Conservation (phyloP, 2,329 filamentous ascomycete genomes). For the Boeremia exigua region DNA sequence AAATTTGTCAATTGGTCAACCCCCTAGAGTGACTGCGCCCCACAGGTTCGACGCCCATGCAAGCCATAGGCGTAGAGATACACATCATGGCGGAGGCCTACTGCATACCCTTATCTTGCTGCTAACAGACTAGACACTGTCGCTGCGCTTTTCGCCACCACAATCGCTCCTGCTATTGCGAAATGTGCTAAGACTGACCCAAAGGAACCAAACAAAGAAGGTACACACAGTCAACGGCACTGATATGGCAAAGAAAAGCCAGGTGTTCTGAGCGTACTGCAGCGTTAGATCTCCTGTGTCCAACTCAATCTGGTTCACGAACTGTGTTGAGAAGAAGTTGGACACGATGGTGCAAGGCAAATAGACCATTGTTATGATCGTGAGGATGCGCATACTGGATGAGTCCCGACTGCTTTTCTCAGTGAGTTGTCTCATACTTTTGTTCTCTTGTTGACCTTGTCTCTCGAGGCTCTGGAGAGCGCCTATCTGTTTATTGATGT, state of each 20-base stretch:
- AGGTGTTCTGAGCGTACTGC: conserved; percentile 25
- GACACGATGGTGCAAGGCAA: conserved; percentile 33
- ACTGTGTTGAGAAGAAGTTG: conserved; percentile 37
- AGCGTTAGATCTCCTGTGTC: conserved; percentile 13
- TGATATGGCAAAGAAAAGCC: conserved; percentile 33
- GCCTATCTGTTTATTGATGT: conserved; percentile 27
- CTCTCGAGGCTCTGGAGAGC: conserved; percentile 24
- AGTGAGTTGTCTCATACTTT: conserved; percentile 27
- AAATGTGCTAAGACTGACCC: conserved; percentile 11
- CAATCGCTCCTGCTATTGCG: not conserved
- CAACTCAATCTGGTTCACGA: conserved; percentile 24
- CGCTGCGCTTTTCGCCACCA: not conserved
- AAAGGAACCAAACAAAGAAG: conserved; percentile 27
- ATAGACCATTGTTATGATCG: conserved; percentile 35
- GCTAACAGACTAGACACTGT: not conserved
- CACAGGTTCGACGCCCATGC: not conserved
- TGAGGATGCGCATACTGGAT: conserved; percentile 30
- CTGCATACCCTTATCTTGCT: not conserved
- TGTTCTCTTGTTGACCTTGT: conserved; percentile 26
- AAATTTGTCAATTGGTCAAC: not conserved
- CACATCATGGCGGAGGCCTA: not conserved
- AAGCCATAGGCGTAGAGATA: not conserved
- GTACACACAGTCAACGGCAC: conserved; percentile 29
- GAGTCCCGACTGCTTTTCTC: conserved; percentile 32
- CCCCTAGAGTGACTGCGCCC: not conserved